These are phyloP conservation scores for Nitzschia sp. DNA, from an alignment of 108 stramenopile genomes.

Conservation along the genomic window DNA sequence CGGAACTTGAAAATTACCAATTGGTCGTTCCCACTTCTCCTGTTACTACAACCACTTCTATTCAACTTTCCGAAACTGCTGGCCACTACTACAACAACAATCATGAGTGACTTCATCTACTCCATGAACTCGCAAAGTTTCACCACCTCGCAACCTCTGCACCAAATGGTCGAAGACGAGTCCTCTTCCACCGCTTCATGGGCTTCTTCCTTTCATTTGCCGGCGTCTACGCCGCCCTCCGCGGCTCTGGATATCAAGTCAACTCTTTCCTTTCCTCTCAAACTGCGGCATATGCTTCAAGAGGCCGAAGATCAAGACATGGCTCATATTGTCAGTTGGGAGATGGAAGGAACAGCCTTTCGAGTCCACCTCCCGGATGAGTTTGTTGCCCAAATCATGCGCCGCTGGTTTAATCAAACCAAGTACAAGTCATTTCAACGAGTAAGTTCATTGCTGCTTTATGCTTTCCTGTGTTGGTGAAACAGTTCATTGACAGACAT, in stretches of 20 bases:
- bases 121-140: no score
- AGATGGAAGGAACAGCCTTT: conserved; percentile 62
- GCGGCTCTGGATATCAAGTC: not conserved
- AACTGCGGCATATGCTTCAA: conserved; percentile 51
- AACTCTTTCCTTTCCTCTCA: conserved; percentile 22
- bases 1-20: no score
- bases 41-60: no score
- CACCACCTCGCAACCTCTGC: no score
- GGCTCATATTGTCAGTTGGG: conserved; percentile 52
- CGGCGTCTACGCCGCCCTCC: not conserved
- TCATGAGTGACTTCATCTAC: no score
- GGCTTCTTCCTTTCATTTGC: no score
- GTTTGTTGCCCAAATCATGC: conserved; percentile 50
- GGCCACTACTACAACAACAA: no score
- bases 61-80: no score
- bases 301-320: conserved; percentile 46
- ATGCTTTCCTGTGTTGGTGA: not conserved
- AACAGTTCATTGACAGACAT: no score
- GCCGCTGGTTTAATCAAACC: conserved; percentile 47
- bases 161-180: no score
- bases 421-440: conserved; percentile 61
- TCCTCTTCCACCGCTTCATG: no score
- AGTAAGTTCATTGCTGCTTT: not conserved
- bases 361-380: conserved; percentile 44
- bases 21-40: no score